These are phyloP conservation scores for Beauveria brongniartii DNA, from an alignment of 2,329 filamentous ascomycete genomes.

Conservation along the genomic window DNA sequence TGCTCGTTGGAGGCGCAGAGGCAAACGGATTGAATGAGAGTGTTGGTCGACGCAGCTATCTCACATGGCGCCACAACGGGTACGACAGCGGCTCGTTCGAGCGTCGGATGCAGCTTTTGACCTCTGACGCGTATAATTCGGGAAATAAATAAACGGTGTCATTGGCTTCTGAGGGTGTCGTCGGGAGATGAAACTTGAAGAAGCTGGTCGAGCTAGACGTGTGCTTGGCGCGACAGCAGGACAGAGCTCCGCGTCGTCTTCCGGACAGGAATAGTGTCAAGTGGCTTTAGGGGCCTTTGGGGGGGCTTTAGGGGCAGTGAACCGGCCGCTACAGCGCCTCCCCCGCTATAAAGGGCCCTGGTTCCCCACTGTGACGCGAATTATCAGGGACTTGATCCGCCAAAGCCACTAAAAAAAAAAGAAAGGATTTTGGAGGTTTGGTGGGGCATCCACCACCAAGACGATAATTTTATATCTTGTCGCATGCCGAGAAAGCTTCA, in stretches of 20 bases:
- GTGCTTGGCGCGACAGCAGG: background rate
- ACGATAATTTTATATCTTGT: background rate
- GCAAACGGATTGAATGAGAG: background rate
- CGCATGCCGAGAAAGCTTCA: background rate
- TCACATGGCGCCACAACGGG: conserved; percentile 1
- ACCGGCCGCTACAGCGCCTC: background rate
- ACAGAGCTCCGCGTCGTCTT: too few species aligned
- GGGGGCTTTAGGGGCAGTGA: background rate
- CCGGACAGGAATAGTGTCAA: too few species aligned
- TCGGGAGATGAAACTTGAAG: background rate
- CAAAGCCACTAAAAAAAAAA: background rate
- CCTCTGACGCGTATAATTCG: background rate
- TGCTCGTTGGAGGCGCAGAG: background rate
- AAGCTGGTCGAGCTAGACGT: background rate
- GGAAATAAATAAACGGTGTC: background rate
- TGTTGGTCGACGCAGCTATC: background rate
- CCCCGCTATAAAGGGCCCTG: background rate
- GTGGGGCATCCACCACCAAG: background rate
- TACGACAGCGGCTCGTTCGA: background rate
- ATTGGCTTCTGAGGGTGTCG: background rate
- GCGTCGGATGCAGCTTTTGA: background rate
- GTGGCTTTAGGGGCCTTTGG: background rate
- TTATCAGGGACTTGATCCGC: background rate
- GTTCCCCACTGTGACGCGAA: background rate
- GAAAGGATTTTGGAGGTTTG: background rate